Percentiles rank a stretch among this genome's conserved stretches.
phyloP scores from a whole-genome alignment of 2,329 filamentous ascomycete genomes.

The Penicillium sp. region DNA sequence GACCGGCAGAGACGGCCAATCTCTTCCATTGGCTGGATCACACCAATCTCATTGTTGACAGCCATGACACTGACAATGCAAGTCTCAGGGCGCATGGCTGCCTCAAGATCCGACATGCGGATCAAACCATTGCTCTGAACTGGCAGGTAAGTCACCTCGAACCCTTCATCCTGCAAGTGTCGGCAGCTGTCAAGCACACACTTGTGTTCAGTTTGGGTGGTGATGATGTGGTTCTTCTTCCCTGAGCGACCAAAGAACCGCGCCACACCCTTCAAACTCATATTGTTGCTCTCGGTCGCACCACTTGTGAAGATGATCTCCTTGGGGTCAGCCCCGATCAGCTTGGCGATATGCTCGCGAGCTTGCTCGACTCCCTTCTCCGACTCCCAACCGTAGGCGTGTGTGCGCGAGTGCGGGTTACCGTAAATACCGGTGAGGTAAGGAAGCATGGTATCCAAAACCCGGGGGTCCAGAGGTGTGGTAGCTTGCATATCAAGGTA shows the following conservation, averaged over 20 bases:
- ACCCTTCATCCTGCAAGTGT: slow-evolving; percentile 94
- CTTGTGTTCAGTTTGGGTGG: slow-evolving; percentile 97
- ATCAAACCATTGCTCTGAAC: slow-evolving; percentile 85
- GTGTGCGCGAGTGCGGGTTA: slow-evolving; percentile 94
- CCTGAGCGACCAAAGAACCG: slow-evolving; percentile 88
- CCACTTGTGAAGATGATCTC: slow-evolving; percentile 99
- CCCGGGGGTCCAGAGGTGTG: slow-evolving; percentile 88
- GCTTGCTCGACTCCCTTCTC: slow-evolving; percentile 91
- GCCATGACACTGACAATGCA: slow-evolving; percentile 95
- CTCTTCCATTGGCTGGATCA: slow-evolving; percentile 93
- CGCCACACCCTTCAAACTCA: slow-evolving; percentile 98
- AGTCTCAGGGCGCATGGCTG: slow-evolving; percentile 86
- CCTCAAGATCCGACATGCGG: slow-evolving; percentile 77
- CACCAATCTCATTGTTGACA: slow-evolving; percentile 98
- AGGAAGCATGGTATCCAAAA: slow-evolving; percentile 94
- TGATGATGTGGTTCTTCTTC: slow-evolving; percentile 99
- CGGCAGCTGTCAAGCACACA: slow-evolving; percentile 96
- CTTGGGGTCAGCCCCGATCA: slow-evolving; percentile 93
- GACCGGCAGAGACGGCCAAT: slow-evolving; percentile 89
- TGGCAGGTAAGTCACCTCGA: slow-evolving; percentile 93
- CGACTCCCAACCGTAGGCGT: slow-evolving; percentile 98
- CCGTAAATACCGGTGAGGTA: slow-evolving; percentile 92
- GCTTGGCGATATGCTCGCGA: slow-evolving; percentile 73
- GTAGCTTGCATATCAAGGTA: slow-evolving; percentile 99
- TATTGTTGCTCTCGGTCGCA: slow-evolving; percentile 98